Base-by-base conservation (phyloP, 352 stramenopile genomes). In the Globisporangium polare region DNA sequence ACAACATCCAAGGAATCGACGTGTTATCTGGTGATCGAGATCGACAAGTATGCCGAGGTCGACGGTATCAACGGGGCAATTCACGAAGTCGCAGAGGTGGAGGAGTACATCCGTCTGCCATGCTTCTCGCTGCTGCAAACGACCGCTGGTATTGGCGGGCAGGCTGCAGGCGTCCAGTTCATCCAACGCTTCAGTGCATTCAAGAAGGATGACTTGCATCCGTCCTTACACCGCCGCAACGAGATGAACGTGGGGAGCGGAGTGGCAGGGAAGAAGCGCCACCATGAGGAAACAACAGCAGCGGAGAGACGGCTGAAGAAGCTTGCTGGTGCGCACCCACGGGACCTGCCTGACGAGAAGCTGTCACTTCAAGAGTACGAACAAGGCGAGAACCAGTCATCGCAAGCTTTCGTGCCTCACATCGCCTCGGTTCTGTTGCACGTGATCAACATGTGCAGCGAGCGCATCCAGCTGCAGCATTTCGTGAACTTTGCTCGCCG, bases 401-500 rank as follows among this genome's bases (percentile, higher is more conserved):
- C 71, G 60, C 55, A 67, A 66, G 65, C 35, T n/a, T 75, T 67
- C 26, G 74, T 86, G 56, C 84, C 84, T 39, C 79, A 92, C 60
- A 87, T 94, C 63, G 75, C 79, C 7, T 88, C 78, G 3, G 76
- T 94, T 33, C 60, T 94, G n/a, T 58, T 94, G 7, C 82, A 94
- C 46, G 83, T 88, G 31, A 91, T 94, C 54, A 89, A 84, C 53
- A 83, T 92, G 63, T 94, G 86, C 66, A 88, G 77, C 37, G 86
- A 94, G 59, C 79, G 86, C 35, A 92, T 94, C 60, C 86, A 94
- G 53, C 60, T 94, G 58, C 86, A 94, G 60, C 86, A 94, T 62
- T 94, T 92, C 51, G 83, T 94, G 35, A 92, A 92, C 65, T 94
- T 94, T 71, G 86, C 86, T 71, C 81, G 83, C 9, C 81, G 86